Conservation (phyloP, 768 basidiomycete species). For the Nidula microcarpa region DNA sequence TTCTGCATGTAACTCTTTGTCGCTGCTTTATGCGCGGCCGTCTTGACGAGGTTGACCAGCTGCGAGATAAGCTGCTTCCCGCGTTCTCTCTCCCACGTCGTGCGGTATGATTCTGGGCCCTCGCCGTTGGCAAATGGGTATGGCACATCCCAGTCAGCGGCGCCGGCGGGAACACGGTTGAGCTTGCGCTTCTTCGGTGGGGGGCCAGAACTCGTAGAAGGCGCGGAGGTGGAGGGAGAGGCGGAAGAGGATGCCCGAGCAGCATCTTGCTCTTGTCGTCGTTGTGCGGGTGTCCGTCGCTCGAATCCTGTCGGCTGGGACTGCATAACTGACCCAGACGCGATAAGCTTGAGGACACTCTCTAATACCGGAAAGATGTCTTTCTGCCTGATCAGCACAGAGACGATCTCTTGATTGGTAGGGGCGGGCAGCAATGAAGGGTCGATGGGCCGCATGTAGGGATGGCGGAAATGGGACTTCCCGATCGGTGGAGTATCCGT, state of each 20-base stretch:
- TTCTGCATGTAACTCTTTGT: constrained; percentile 42
- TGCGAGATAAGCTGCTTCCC: constrained; percentile 60
- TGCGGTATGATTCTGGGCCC: constrained; percentile 61
- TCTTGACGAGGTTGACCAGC: constrained; percentile 56
- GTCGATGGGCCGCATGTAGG: constrained; percentile 27
- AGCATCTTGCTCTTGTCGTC: background rate
- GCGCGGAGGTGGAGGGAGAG: background rate
- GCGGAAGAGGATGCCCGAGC: background rate
- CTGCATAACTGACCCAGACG: constrained; percentile 22
- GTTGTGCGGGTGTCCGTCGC: background rate
- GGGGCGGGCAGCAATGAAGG: constrained; percentile 43
- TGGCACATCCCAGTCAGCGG: constrained; percentile 79
- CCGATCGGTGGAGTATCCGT: constrained; percentile 26
- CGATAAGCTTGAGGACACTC: constrained; percentile 56
- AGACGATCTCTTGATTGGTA: constrained; percentile 55
- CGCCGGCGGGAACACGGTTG: constrained; percentile 71
- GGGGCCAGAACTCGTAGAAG: constrained; percentile 10
- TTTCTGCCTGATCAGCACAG: constrained; percentile 56
- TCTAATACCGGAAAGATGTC: constrained; percentile 67
- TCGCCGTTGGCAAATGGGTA: constrained; percentile 74
- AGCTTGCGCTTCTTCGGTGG: constrained; percentile 60
- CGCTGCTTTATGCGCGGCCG: constrained; percentile 59
- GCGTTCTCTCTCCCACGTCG: constrained; percentile 64
- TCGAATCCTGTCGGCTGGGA: constrained; percentile 7
- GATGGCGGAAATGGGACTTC: constrained; percentile 11